These are phyloP conservation scores for Chionographis japonica DNA, from an alignment of 106 monocot genomes.

Conservation along the genomic window DNA sequence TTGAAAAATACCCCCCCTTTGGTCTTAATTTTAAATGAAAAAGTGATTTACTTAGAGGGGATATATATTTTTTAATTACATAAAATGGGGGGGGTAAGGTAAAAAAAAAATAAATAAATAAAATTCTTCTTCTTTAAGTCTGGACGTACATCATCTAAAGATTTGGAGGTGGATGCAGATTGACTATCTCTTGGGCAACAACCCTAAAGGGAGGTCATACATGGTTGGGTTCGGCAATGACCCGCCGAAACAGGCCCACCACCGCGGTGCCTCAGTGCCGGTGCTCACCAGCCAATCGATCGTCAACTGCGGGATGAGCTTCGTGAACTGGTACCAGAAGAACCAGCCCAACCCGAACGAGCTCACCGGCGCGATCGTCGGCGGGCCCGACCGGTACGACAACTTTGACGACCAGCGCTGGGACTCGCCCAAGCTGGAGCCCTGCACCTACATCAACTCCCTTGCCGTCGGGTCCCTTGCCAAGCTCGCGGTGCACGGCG, in stretches of 20 bases:
- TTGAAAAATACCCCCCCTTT: no score
- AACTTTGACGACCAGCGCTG: slow-evolving; percentile 61
- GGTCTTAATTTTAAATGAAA: no score
- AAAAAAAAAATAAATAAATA: no score
- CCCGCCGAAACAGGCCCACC: slow-evolving; percentile 71
- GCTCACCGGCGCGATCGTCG: slow-evolving; percentile 90
- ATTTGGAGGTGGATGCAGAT: slow-evolving; percentile 36
- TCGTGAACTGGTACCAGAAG: slow-evolving; percentile 52
- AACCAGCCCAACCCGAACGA: slow-evolving; percentile 61
- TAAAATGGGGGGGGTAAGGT: no score
- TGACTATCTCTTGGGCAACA: slow-evolving; percentile 81
- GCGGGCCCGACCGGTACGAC: slow-evolving; percentile 73
- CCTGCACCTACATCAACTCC: slow-evolving; percentile 85
- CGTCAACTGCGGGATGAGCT: slow-evolving; percentile 71
- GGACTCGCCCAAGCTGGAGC: slow-evolving; percentile 56
- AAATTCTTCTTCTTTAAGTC: background rate
- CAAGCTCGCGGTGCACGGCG: slow-evolving; percentile 51
- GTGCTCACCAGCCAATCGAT: background rate
- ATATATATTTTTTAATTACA: no score
- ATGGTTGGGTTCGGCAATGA: slow-evolving; percentile 77
- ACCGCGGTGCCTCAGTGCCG: slow-evolving; percentile 82
- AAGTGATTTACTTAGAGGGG: no score
- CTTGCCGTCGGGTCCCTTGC: slow-evolving; percentile 80
- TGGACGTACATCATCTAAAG: background rate
- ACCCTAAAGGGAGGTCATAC: slow-evolving; percentile 68